Conservation (phyloP, 176 grass and related monocot species). For the Chloris gayana region DNA sequence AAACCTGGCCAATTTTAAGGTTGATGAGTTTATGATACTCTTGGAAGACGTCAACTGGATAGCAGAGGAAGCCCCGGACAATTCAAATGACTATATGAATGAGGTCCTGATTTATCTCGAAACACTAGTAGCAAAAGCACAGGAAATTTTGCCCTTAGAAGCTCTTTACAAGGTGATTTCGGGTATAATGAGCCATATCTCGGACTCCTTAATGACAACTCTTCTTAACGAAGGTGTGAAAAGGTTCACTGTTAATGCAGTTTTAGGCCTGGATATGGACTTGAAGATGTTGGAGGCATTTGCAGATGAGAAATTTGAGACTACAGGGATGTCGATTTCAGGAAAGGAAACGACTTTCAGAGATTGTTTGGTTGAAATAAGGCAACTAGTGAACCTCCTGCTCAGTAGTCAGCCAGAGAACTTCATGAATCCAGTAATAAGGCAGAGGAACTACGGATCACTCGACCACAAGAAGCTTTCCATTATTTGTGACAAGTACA, state of each 20-base stretch:
- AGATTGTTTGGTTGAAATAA: constrained; percentile 80
- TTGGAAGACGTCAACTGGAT: constrained; percentile 79
- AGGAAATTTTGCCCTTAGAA: constrained; percentile 75
- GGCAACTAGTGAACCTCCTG: constrained; percentile 88
- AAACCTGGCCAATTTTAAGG: constrained; percentile 77
- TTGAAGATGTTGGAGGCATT: constrained; percentile 78
- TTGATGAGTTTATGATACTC: constrained; percentile 80
- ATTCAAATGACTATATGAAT: constrained; percentile 86
- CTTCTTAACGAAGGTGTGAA: constrained; percentile 82
- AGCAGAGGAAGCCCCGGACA: constrained; percentile 72
- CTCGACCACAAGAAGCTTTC: constrained; percentile 90
- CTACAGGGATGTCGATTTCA: constrained; percentile 56
- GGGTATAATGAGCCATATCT: constrained; percentile 76
- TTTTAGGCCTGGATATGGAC: constrained; percentile 78
- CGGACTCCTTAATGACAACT: constrained; percentile 73
- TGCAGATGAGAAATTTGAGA: constrained; percentile 79
- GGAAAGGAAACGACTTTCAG: constrained; percentile 76
- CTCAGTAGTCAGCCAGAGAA: constrained; percentile 94
- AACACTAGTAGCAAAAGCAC: constrained; percentile 62
- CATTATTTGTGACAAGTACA: constrained; percentile 80
- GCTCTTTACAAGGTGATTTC: constrained; percentile 78
- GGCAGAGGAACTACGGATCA: constrained; percentile 76
- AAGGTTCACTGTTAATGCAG: constrained; percentile 82
- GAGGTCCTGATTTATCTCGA: constrained; percentile 85
- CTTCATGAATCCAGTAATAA: constrained; percentile 92